Evolutionary conservation across 2,329 filamentous ascomycete genomes (phyloP).

Genomic region (Colletotrichum chlorophyti): DNA sequence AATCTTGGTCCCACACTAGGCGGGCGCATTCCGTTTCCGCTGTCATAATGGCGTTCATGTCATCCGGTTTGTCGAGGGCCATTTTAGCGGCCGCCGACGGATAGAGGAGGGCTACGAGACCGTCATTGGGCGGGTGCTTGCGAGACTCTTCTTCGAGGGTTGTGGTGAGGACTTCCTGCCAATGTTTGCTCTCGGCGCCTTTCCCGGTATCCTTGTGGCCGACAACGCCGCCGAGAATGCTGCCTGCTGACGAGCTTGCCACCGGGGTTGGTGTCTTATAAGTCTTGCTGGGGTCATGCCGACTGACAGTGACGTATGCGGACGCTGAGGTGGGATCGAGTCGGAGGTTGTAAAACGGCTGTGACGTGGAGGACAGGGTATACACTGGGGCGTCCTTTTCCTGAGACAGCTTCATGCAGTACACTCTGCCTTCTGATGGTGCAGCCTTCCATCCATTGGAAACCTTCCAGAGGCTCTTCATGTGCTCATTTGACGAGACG

Average conservation of each 20-base stretch:
- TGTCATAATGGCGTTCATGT: slow-evolving; percentile 64
- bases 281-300: slow-evolving; percentile 66
- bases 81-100: slow-evolving; percentile 69
- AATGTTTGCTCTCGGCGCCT: slow-evolving; percentile 51
- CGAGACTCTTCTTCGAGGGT: slow-evolving; percentile 63
- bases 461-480: slow-evolving; percentile 72
- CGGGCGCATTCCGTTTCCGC: slow-evolving; percentile 74
- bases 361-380: slow-evolving; percentile 64
- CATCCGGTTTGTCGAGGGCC: slow-evolving; percentile 65
- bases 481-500: slow-evolving; percentile 64
- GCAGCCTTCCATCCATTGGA: slow-evolving; percentile 74
- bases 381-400: slow-evolving; percentile 70
- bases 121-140: slow-evolving; percentile 62
- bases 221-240: slow-evolving; percentile 40
- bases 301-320: slow-evolving; percentile 64
- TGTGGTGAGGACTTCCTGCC: slow-evolving; percentile 65
- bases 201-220: slow-evolving; percentile 38
- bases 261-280: slow-evolving; percentile 52
- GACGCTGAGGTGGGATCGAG: slow-evolving; percentile 69
- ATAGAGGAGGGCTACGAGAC: slow-evolving; percentile 72
- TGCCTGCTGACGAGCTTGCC: slow-evolving; percentile 35
- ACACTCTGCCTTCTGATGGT: slow-evolving; percentile 62
- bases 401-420: slow-evolving; percentile 63
- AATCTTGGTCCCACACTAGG: slow-evolving; percentile 75
- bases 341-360: slow-evolving; percentile 73